These are phyloP conservation scores for Naegleria gruberi DNA, from an alignment of 208 protist genomes.

Conservation along the genomic window DNA sequence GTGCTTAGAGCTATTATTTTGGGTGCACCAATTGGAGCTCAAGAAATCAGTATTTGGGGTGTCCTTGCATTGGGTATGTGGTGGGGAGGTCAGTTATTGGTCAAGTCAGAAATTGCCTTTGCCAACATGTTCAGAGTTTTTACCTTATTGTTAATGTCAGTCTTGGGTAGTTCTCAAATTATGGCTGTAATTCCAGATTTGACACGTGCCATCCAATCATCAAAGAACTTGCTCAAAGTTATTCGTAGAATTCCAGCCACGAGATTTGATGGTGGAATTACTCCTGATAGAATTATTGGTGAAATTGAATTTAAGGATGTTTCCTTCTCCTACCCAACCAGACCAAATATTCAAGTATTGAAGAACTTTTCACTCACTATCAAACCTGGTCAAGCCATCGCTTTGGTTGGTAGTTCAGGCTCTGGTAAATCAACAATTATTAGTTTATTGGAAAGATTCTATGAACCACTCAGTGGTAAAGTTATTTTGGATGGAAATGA, in stretches of 20 bases:
- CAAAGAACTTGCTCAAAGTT: background rate
- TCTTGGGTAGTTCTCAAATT: background rate
- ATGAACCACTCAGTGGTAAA: background rate
- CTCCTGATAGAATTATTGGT: background rate
- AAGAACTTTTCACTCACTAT: background rate
- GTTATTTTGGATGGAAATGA: background rate
- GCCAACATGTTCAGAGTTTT: background rate
- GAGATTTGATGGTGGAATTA: background rate
- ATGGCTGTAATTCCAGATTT: background rate
- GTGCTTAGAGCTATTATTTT: background rate
- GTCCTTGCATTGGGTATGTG: background rate
- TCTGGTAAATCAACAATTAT: background rate
- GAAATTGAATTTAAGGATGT: background rate
- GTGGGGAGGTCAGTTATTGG: background rate
- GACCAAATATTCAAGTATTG: constrained; percentile 3
- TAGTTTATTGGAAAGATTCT: background rate
- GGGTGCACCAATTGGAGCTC: background rate
- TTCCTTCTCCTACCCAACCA: background rate
- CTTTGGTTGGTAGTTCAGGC: constrained; percentile 2
- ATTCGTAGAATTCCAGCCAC: background rate
- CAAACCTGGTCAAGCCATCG: background rate
- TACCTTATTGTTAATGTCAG: background rate
- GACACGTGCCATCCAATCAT: background rate
- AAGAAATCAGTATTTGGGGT: background rate
- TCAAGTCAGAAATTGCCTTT: background rate